Evolutionary conservation across 208 protist genomes (phyloP).

Genomic region (Crithidia acanthocephali): DNA sequence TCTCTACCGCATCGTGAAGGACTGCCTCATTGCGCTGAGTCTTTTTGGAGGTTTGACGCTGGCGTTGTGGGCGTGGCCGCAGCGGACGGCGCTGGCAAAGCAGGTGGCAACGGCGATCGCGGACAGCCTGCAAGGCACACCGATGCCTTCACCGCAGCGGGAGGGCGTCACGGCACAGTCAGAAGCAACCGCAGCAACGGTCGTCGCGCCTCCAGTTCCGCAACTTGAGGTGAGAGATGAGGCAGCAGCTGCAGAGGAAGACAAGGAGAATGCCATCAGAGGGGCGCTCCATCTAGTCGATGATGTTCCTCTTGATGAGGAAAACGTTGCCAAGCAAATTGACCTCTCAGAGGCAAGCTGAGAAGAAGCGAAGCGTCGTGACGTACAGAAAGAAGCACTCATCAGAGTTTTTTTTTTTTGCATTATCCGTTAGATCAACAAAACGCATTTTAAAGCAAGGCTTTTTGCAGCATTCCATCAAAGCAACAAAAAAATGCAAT

Average conservation of each 20-base stretch:
- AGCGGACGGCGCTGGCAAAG: conserved; percentile 28
- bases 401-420: not conserved
- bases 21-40: conserved; percentile 51
- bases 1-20: conserved; percentile 53
- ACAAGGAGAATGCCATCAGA: not conserved
- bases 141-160: conserved; percentile 11
- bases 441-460: not conserved
- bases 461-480: too few species aligned
- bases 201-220: too few species aligned
- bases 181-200: not conserved
- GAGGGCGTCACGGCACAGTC: not conserved
- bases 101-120: conserved; percentile 42
- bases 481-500: too few species aligned
- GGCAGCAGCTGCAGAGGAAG: not conserved
- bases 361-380: too few species aligned
- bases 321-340: conserved; percentile 13
- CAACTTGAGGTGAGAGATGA: too few species aligned
- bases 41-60: conserved; percentile 33
- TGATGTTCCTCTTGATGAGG: too few species aligned
- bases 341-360: conserved; percentile 21
- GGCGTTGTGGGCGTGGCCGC: conserved; percentile 50
- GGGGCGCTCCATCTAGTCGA: too few species aligned
- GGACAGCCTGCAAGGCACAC: conserved; percentile 36
- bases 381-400: too few species aligned
- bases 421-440: not conserved